These are phyloP conservation scores for Eucalyptus curtisii DNA, from an alignment of 345 rosid species.

Conservation along the genomic window DNA sequence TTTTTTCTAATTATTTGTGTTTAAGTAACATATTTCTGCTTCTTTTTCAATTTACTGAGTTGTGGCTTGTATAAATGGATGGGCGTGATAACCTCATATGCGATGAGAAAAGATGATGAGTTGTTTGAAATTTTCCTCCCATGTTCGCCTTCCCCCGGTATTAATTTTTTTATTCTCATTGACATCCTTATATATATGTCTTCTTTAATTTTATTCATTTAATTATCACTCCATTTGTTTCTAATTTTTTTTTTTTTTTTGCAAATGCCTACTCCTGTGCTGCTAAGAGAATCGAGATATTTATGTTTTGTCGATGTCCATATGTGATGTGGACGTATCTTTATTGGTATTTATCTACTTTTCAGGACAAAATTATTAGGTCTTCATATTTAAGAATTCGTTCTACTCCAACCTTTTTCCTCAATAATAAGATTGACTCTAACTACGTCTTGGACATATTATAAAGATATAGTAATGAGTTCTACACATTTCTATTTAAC, in stretches of 20 bases:
- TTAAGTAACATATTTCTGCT: not conserved
- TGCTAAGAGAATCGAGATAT: not conserved
- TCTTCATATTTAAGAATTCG: not conserved
- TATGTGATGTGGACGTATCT: not conserved
- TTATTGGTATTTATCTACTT: not conserved
- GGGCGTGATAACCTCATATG: not conserved
- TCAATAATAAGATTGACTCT: not conserved
- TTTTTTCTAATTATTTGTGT: not conserved
- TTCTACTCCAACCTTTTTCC: not conserved
- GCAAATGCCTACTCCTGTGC: not conserved
- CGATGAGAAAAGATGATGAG: not conserved
- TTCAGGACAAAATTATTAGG: not conserved
- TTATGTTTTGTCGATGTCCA: not conserved
- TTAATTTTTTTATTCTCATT: not conserved
- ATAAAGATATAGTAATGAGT: not conserved
- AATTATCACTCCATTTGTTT: not conserved
- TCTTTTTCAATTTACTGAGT: not conserved
- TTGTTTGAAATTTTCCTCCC: not conserved
- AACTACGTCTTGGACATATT: not conserved
- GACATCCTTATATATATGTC: not conserved
- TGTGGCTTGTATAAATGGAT: not conserved
- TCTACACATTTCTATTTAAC: not conserved
- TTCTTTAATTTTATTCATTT: not conserved
- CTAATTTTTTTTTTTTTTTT: not conserved
- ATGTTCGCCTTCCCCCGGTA: not conserved